phyloP scores from a whole-genome alignment of 2,329 filamentous ascomycete species.

The Alternaria postmessia region DNA sequence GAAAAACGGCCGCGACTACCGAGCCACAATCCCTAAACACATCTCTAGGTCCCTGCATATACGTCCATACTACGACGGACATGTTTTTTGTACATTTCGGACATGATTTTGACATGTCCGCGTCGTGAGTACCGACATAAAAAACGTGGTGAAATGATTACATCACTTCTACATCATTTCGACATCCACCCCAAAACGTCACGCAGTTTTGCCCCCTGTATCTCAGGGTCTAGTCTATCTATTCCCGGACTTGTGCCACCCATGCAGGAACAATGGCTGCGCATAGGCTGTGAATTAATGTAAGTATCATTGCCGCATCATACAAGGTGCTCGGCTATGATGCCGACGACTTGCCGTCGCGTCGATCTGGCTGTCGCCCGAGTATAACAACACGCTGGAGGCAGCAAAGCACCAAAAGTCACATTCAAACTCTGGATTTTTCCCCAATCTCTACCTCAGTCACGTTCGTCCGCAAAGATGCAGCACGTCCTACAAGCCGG shows the following conservation, averaged over 20 bases:
- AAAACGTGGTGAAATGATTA: not conserved
- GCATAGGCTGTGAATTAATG: slow-evolving; percentile 2
- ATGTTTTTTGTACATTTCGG: not conserved
- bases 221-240: not conserved
- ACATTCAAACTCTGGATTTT: not conserved
- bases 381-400: not conserved
- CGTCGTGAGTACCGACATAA: not conserved
- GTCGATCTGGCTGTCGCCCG: not conserved
- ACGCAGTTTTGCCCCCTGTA: not conserved
- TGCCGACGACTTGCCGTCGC: slow-evolving; percentile 1
- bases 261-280: slow-evolving; percentile 1
- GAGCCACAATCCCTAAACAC: not conserved
- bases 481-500: slow-evolving; percentile 9
- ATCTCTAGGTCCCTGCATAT: not conserved
- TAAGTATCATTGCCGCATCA: slow-evolving; percentile 9
- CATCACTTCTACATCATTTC: not conserved
- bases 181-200: not conserved
- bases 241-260: not conserved
- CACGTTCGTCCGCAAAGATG: not conserved
- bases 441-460: not conserved
- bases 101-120: not conserved
- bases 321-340: not conserved
- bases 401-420: not conserved
- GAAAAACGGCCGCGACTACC: not conserved
- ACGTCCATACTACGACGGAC: not conserved